Evolutionary conservation across 1,139 yeast genomes (phyloP), one percentile per base, ranked within the genome.

Genomic region (Chernovozyma aurita): DNA sequence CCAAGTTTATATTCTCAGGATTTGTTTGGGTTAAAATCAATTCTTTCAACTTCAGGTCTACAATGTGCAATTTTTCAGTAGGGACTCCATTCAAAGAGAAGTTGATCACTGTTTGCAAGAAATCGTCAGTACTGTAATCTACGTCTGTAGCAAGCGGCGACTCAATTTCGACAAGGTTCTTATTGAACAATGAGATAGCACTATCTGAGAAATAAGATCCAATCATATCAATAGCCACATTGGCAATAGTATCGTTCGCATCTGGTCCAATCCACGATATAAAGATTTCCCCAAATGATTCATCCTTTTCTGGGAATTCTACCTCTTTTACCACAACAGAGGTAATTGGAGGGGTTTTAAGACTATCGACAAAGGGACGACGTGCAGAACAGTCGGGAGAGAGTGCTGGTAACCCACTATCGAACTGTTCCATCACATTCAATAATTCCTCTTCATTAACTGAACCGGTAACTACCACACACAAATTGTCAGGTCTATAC

Each of bases 221-320:
- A 9, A 90, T 46, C 43, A 84, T 70, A 34, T 85, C 85, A 13
- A 85, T 56, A 0, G 96, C 97, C 30, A 78, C 67, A 49, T 77
- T 80, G 11, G 63, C 62, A 17, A 80, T 53, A 14, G 68, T 55
- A 32, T 83, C 78, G 14, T 62, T 55, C 22, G 75, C 74, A 14
- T 65, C 60, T 3, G 95, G 95, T 8, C 97, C 97, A 37, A 86
- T 72, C 95, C 96, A 92, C 2, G 85, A 66, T 25, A 92, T 62
- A 24, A 74, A 55, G 1, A 86, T 55, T 49, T 86, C 95, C 22
- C 96, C 95, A 61, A 80, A 77, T 5, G 85, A 71, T 56, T 88
- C 97, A 53, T 88, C 97, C 38, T 77, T 73, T 48, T 92, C 97
- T 1, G 98, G 96, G 52, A 92, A 92, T 42, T 79, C 83, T 24